phyloP scores from a whole-genome alignment of 2,329 filamentous ascomycete species.

The Chaetomium strumarium region DNA sequence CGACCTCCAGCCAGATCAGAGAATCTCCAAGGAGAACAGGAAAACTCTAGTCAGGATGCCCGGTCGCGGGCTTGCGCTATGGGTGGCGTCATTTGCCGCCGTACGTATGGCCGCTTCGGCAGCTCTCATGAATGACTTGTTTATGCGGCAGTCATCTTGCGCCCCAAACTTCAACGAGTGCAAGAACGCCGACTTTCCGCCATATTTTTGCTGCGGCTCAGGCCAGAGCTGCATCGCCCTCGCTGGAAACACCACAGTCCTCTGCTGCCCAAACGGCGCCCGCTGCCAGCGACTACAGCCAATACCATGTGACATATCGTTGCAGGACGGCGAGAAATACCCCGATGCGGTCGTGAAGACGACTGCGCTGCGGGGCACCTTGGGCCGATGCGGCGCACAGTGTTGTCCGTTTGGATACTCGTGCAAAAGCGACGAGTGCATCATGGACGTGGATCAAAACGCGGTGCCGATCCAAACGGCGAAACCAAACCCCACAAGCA shows the following conservation, averaged over 20 bases:
- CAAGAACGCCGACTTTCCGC: constrained; percentile 46
- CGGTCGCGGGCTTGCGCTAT: constrained; percentile 28
- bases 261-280: constrained; percentile 60
- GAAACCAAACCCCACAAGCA: constrained; percentile 21
- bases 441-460: constrained; percentile 46
- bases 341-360: constrained; percentile 61
- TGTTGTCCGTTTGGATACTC: constrained; percentile 71
- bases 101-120: constrained; percentile 33
- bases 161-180: constrained; percentile 49
- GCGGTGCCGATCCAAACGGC: constrained; percentile 24
- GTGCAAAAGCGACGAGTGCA: constrained; percentile 50
- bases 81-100: constrained; percentile 34
- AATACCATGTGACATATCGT: constrained; percentile 57
- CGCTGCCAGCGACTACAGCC: constrained; percentile 57
- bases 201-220: constrained; percentile 60
- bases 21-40: background rate
- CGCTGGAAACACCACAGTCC: constrained; percentile 57
- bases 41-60: constrained; percentile 25
- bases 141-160: constrained; percentile 45
- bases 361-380: constrained; percentile 49
- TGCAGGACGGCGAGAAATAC: constrained; percentile 53
- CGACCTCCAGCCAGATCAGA: background rate
- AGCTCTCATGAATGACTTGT: constrained; percentile 33
- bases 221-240: constrained; percentile 52
- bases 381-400: constrained; percentile 51